Conservation (phyloP, 176 grass and related monocot genomes). For the Aegilops tauschii region DNA sequence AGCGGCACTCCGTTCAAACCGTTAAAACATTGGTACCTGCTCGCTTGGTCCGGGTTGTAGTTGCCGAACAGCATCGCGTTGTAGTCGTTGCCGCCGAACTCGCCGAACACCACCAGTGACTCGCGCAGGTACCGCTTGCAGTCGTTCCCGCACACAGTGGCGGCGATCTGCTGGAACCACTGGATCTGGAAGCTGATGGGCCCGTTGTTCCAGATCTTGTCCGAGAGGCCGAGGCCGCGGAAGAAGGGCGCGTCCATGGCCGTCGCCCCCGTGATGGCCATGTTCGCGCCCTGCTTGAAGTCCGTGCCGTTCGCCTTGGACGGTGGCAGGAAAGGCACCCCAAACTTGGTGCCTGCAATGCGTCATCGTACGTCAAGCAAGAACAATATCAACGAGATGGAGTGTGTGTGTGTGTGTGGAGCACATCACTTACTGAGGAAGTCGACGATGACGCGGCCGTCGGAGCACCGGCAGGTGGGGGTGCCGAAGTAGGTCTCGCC, state of each 20-base stretch:
- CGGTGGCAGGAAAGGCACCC: slow-evolving; percentile 55
- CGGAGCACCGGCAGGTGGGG: slow-evolving; percentile 61
- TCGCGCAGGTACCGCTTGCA: slow-evolving; percentile 45
- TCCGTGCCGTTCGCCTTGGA: slow-evolving; percentile 46
- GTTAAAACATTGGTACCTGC: slow-evolving; percentile 47
- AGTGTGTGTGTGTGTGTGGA: too few relatives aligned
- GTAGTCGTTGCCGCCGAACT: slow-evolving; percentile 76
- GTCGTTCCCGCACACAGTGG: slow-evolving; percentile 43
- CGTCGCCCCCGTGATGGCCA: slow-evolving; percentile 64
- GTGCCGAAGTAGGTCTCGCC: slow-evolving; percentile 68
- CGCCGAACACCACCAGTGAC: slow-evolving; percentile 57
- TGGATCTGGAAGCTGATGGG: slow-evolving; percentile 57
- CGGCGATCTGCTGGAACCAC: slow-evolving; percentile 58
- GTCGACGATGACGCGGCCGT: slow-evolving; percentile 65
- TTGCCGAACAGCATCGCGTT: slow-evolving; percentile 63
- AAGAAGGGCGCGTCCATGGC: slow-evolving; percentile 63
- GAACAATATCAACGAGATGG: too few relatives aligned
- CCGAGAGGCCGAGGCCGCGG: slow-evolving; percentile 39
- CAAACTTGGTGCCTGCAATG: slow-evolving; percentile 17
- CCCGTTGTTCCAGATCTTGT: slow-evolving; percentile 71
- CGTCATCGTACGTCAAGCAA: not conserved
- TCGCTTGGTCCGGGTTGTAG: slow-evolving; percentile 35
- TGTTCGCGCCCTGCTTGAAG: slow-evolving; percentile 69
- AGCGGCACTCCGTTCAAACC: too few relatives aligned
- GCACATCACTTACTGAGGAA: slow-evolving; percentile 28